Evolutionary conservation across 371 early-diverging fungal genomes (phyloP), one percentile per base, ranked within the genome.

Genomic region (Syncephalis plumigaleata): DNA sequence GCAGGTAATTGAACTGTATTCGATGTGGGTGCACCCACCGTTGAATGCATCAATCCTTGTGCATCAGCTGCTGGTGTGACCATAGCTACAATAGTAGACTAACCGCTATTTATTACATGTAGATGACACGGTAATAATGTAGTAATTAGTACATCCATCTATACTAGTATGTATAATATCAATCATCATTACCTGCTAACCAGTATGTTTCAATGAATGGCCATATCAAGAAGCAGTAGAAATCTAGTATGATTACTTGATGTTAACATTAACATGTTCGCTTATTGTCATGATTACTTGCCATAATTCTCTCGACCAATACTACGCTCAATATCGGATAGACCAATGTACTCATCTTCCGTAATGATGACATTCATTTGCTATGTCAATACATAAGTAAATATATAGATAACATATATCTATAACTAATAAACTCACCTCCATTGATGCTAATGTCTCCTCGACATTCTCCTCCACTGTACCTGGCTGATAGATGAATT

Each of bases 191-290:
- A 27, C 64, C 56, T 11, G 77, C 77, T 17, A 81, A 65, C 90
- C 90, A 90, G 55, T 90, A 90, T 17, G 84, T 81, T 55, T 90
- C 90, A 31, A 90, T 66, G 55, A 86, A 90, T 13, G 87, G 87
- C 90, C 90, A 90, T 26, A 87, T 62, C 50, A 80, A 54, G 63
- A 87, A 90, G 49, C 87, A 84, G 48, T 81, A 77, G 59, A 87
- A 85, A 59, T 88, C 84, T 31, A 31, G 11, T 31, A 31, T n/a
- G n/a, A n/a, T 84, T 48, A 4, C 3, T 3, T 20, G 18, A 13
- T 13, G 38, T 31, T 13, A 24, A 11, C 16, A 24, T 36, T 38
- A 39, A n/a, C 11, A 7, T 31, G 11, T 31, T 31, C 11, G 11
- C 31, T 11, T 31, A 31, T 31, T 31, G 7, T 7, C 11, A 31